phyloP scores from a whole-genome alignment of 345 rosid species.

The Microcos paniculata region DNA sequence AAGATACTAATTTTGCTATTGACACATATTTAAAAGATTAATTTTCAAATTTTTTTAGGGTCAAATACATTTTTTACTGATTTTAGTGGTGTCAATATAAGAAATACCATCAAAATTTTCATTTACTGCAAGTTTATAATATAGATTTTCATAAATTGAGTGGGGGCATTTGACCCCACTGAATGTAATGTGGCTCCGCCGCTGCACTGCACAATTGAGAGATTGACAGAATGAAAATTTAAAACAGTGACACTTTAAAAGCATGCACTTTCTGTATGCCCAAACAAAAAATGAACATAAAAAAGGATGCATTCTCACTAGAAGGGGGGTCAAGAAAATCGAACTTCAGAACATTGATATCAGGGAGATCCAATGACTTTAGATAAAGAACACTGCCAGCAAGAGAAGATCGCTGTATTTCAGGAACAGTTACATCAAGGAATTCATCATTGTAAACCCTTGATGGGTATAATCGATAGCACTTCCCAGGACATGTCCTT shows the following conservation, averaged over 20 bases:
- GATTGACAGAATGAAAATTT: not conserved
- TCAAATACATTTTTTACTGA: too few species aligned
- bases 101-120: too few species aligned
- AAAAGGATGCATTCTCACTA: constrained; percentile 45
- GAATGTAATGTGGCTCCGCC: too few species aligned
- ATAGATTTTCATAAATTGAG: too few species aligned
- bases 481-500: constrained; percentile 95
- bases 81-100: too few species aligned
- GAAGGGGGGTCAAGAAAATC: constrained; percentile 98
- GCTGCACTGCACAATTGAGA: not conserved
- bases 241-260: not conserved
- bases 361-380: constrained; percentile 91
- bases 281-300: constrained; percentile 6
- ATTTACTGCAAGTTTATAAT: too few species aligned
- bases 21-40: too few species aligned
- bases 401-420: constrained; percentile 95
- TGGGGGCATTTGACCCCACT: too few species aligned
- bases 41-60: too few species aligned
- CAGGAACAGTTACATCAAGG: constrained; percentile 89
- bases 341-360: constrained; percentile 84
- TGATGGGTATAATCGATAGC: constrained; percentile 85
- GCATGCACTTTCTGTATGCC: not conserved
- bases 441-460: constrained; percentile 73
- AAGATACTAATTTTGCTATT: too few species aligned
- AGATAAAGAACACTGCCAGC: constrained; percentile 92